Evolutionary conservation across 352 stramenopile genomes (phyloP).

Genomic region (Phytopythium mirpurense): DNA sequence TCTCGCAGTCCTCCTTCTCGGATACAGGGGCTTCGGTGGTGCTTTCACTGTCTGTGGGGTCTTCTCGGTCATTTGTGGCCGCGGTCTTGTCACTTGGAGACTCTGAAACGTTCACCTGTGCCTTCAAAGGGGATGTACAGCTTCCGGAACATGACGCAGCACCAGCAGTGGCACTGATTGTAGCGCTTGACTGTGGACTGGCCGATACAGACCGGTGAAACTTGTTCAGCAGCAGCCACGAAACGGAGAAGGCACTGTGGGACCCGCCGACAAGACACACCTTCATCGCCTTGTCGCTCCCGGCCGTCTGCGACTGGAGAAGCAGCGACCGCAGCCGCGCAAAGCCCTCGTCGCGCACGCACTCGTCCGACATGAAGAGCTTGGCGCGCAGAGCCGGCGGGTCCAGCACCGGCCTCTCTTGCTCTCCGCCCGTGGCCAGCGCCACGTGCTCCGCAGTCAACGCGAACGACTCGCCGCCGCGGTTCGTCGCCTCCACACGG

Average conservation of each 20-base stretch:
- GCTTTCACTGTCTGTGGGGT: not conserved
- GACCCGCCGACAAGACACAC: conserved; percentile 81
- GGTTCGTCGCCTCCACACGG: conserved; percentile 31
- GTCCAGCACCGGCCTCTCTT: conserved; percentile 37
- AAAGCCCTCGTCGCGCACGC: conserved; percentile 61
- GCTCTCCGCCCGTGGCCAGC: conserved; percentile 59
- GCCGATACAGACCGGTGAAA: conserved; percentile 10
- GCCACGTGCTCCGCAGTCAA: conserved; percentile 60
- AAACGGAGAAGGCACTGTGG: conserved; percentile 82
- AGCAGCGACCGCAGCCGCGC: conserved; percentile 36
- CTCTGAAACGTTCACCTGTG: not conserved
- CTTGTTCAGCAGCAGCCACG: conserved; percentile 75
- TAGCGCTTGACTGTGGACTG: not conserved
- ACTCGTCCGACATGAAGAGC: conserved; percentile 60
- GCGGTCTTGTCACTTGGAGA: too few relatives aligned
- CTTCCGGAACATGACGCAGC: not conserved
- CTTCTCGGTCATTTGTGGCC: not conserved
- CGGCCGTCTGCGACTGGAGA: conserved; percentile 19
- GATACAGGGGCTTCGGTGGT: not conserved
- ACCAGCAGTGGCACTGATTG: not conserved
- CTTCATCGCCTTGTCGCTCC: conserved; percentile 34
- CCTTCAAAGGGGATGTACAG: not conserved
- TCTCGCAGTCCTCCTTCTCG: not conserved
- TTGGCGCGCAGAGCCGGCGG: conserved; percentile 40
- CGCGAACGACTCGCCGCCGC: conserved; percentile 22